Conservation (phyloP, 805 yeast genomes). For the Starmerella sirachaensis region DNA sequence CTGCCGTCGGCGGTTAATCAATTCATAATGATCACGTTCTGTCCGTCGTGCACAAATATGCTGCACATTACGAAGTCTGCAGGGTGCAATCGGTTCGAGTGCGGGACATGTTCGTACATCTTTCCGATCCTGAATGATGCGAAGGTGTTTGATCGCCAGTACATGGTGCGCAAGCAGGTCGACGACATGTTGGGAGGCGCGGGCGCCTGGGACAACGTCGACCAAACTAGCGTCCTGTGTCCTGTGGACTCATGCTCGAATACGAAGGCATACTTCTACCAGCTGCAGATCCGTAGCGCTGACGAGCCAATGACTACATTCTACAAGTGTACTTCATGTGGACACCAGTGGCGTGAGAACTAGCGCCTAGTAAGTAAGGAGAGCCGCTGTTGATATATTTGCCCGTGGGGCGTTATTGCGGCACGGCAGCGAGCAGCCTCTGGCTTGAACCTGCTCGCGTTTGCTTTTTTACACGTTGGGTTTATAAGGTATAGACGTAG, state of each 20-base stretch:
- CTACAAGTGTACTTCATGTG: slow-evolving; percentile 87
- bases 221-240: slow-evolving; percentile 87
- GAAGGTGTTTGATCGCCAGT: slow-evolving; percentile 74
- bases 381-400: no score
- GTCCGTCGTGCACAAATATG: slow-evolving; percentile 93
- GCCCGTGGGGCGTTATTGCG: no score
- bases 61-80: slow-evolving; percentile 56
- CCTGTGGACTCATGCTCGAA: slow-evolving; percentile 78
- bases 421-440: no score
- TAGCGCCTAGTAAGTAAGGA: slow-evolving; percentile 27
- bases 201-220: slow-evolving; percentile 98
- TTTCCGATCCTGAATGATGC: slow-evolving; percentile 68
- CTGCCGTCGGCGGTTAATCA: no score
- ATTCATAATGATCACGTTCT: slow-evolving; percentile 78
- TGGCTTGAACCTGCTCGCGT: no score
- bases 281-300: slow-evolving; percentile 90
- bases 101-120: slow-evolving; percentile 92
- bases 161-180: slow-evolving; percentile 73
- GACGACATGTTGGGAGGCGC: slow-evolving; percentile 95
- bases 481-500: neutral
- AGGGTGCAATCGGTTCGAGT: slow-evolving; percentile 53
- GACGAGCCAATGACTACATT: slow-evolving; percentile 99
- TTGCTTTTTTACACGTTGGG: neutral
- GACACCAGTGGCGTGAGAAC: slow-evolving; percentile 94
- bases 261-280: slow-evolving; percentile 90